These are phyloP conservation scores for Musa beccarii DNA, from an alignment of 176 grass and related monocot species.

Conservation along the genomic window DNA sequence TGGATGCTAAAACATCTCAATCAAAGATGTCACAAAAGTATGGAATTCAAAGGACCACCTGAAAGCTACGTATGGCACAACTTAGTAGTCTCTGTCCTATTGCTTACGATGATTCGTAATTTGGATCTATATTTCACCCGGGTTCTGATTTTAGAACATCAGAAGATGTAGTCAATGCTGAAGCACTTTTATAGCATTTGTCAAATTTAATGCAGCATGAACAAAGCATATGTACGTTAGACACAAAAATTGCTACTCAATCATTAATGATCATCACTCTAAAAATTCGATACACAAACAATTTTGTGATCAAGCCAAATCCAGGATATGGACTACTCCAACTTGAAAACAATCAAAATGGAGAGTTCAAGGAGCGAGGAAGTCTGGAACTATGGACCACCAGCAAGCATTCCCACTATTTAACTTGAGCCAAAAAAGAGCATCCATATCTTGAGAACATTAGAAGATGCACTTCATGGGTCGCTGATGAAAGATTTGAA, in stretches of 20 bases:
- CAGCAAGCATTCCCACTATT: neutral
- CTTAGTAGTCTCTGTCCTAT: neutral
- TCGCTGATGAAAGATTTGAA: neutral
- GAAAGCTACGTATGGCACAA: neutral
- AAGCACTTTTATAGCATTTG: no score
- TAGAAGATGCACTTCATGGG: neutral
- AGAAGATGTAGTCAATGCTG: no score
- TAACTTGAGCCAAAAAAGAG: neutral
- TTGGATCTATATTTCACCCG: neutral
- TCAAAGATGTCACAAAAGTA: no score
- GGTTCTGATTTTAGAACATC: no score
- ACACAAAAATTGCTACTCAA: neutral
- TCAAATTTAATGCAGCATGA: neutral
- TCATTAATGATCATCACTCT: neutral
- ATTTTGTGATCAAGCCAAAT: no score
- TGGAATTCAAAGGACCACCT: neutral
- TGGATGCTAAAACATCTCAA: no score
- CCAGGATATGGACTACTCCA: no score
- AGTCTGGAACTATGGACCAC: neutral
- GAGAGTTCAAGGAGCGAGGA: neutral
- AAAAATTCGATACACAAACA: no score
- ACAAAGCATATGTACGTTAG: neutral
- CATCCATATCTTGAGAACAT: neutral
- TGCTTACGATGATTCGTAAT: neutral
- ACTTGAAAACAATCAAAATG: no score